Evolutionary conservation across 164 flowering plant genomes (phyloP).

Genomic region (Akebia trifoliata): DNA sequence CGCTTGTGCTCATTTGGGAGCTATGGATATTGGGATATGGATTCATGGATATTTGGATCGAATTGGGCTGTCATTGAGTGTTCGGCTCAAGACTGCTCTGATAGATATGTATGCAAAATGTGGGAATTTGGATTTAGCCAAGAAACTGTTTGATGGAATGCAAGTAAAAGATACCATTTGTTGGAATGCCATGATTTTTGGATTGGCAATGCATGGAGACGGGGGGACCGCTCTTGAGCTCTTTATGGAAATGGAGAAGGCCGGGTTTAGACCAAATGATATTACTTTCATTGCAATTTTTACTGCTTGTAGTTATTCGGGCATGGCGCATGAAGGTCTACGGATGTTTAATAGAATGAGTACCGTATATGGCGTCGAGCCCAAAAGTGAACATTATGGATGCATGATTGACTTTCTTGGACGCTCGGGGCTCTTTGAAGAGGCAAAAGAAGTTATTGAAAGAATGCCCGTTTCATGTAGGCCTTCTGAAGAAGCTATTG

Average conservation of each 20-base stretch:
- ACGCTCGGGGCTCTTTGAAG: slow-evolving; percentile 43
- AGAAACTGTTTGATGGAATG: slow-evolving; percentile 38
- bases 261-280: slow-evolving; percentile 42
- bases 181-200: slow-evolving; percentile 66
- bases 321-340: slow-evolving; percentile 45
- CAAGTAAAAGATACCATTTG: slow-evolving; percentile 34
- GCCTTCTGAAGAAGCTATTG: slow-evolving; percentile 45
- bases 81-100: slow-evolving; percentile 43
- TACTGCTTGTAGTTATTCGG: slow-evolving; percentile 57
- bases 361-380: slow-evolving; percentile 37
- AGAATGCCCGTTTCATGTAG: slow-evolving; percentile 26
- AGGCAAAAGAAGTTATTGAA: slow-evolving; percentile 39
- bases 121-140: slow-evolving; percentile 42
- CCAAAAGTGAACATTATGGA: slow-evolving; percentile 54
- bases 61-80: slow-evolving; percentile 17
- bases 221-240: slow-evolving; percentile 42
- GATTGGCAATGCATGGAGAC: slow-evolving; percentile 52
- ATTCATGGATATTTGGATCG: slow-evolving; percentile 35
- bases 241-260: slow-evolving; percentile 44
- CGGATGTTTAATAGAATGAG: slow-evolving; percentile 39
- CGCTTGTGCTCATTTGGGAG: slow-evolving; percentile 69
- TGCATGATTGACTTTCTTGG: slow-evolving; percentile 57
- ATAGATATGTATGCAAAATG: slow-evolving; percentile 63
- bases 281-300: slow-evolving; percentile 54
- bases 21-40: slow-evolving; percentile 57